A percentile compares a stretch with the other conserved stretches of the same genome.
Evolutionary conservation across 2,329 filamentous ascomycete genomes (phyloP).

Genomic region (Aspergillus aculeatus): DNA sequence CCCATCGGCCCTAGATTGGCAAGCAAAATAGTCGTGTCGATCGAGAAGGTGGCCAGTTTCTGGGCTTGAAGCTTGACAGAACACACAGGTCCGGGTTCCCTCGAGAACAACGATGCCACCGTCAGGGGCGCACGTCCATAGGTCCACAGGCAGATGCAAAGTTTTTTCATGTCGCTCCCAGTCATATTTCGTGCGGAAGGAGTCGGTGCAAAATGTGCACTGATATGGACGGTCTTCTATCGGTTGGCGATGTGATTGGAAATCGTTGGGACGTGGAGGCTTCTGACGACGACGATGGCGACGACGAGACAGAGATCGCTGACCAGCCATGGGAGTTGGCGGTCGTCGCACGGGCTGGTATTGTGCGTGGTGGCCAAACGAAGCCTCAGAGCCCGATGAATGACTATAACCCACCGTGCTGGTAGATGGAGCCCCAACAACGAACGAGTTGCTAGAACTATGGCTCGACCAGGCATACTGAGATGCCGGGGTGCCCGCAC

Average conservation of each 20-base stretch:
- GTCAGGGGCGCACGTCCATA: conserved; percentile 53
- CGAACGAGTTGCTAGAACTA: conserved; percentile 48
- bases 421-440: conserved; percentile 49
- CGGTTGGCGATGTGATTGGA: not conserved
- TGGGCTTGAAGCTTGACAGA: conserved; percentile 52
- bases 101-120: conserved; percentile 33
- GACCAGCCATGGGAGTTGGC: conserved; percentile 11
- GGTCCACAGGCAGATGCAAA: conserved; percentile 51
- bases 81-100: conserved; percentile 50
- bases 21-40: conserved; percentile 53
- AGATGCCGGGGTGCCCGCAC: conserved; percentile 4
- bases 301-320: conserved; percentile 22
- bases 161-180: conserved; percentile 50
- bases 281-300: conserved; percentile 20
- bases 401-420: conserved; percentile 51
- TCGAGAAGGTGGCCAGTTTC: conserved; percentile 53
- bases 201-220: conserved; percentile 49
- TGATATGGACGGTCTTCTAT: conserved; percentile 23
- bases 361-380: conserved; percentile 28
- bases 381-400: conserved; percentile 51
- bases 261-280: too few relatives aligned
- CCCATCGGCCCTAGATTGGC: conserved; percentile 55
- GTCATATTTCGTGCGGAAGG: conserved; percentile 47
- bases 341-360: conserved; percentile 7
- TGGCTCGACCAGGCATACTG: conserved; percentile 41